A percentile compares a stretch with the other conserved stretches of the same genome.
Conservation (phyloP, 2,329 filamentous ascomycete genomes). For the Pyricularia sp. region DNA sequence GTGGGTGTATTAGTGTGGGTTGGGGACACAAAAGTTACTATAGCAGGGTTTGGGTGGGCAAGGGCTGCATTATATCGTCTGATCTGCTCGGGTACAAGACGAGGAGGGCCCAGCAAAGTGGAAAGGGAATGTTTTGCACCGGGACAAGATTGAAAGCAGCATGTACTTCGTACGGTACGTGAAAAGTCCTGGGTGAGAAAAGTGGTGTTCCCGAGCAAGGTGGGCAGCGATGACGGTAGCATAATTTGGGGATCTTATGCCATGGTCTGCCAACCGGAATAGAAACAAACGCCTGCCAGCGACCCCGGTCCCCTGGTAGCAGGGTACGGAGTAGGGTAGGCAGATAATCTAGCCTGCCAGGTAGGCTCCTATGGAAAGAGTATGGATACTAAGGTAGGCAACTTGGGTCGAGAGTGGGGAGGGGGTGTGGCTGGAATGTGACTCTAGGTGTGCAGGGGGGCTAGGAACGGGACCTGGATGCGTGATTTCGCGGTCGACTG, state of each 20-base stretch:
- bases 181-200: slow-evolving; percentile 39
- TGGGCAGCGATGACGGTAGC: slow-evolving; percentile 38
- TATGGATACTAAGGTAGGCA: slow-evolving; percentile 25
- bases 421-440: slow-evolving; percentile 11
- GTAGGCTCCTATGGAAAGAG: slow-evolving; percentile 14
- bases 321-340: slow-evolving; percentile 28
- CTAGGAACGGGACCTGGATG: background rate
- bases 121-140: slow-evolving; percentile 28
- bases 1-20: background rate
- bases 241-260: slow-evolving; percentile 54
- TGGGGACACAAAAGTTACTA: background rate
- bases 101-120: slow-evolving; percentile 21
- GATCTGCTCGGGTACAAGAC: slow-evolving; percentile 27
- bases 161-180: slow-evolving; percentile 34
- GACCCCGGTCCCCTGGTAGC: slow-evolving; percentile 10
- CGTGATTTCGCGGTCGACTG: background rate
- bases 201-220: slow-evolving; percentile 34
- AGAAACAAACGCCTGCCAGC: slow-evolving; percentile 29
- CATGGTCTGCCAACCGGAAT: slow-evolving; percentile 40
- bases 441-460: slow-evolving; percentile 15
- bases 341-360: slow-evolving; percentile 23
- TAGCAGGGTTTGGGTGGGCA: slow-evolving; percentile 22
- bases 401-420: slow-evolving; percentile 4
- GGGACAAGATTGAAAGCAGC: slow-evolving; percentile 28
- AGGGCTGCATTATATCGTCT: slow-evolving; percentile 37